These are phyloP conservation scores for Ophiosphaerella korrae DNA, from an alignment of 2,329 filamentous ascomycete genomes.

Conservation along the genomic window DNA sequence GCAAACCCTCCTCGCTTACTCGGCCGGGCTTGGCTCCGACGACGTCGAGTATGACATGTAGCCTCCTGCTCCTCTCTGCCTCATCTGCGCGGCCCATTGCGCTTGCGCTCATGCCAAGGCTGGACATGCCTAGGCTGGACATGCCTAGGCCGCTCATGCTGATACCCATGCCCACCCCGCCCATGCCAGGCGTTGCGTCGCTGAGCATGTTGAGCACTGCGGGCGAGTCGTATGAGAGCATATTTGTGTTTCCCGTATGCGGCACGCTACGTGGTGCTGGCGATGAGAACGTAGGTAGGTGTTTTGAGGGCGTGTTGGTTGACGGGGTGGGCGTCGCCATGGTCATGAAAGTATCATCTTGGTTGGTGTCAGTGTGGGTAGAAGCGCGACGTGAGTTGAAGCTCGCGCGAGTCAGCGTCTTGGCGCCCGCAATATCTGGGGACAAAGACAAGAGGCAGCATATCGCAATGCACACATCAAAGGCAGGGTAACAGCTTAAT, in stretches of 20 bases:
- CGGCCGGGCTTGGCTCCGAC: conserved; percentile 71
- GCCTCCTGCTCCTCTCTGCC: conserved; percentile 58
- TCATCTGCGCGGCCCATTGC: conserved; percentile 55
- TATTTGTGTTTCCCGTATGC: conserved; percentile 41
- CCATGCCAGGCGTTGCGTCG: conserved; percentile 46
- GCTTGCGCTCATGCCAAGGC: conserved; percentile 44
- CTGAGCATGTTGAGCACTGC: conserved; percentile 51
- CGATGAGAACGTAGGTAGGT: conserved; percentile 46
- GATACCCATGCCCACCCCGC: conserved; percentile 43
- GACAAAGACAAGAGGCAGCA: conserved; percentile 8
- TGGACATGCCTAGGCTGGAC: conserved; percentile 49
- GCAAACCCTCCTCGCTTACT: conserved; percentile 76
- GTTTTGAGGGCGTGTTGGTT: conserved; percentile 44
- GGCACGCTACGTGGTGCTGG: conserved; percentile 52
- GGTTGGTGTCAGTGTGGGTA: conserved; percentile 3
- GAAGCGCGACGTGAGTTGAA: not conserved
- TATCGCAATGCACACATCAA: not conserved
- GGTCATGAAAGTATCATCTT: not conserved
- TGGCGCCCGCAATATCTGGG: not conserved
- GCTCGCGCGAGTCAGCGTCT: not conserved
- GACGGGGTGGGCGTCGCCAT: conserved; percentile 48
- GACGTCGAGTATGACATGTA: conserved; percentile 66
- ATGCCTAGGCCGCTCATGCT: conserved; percentile 50
- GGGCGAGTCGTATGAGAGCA: conserved; percentile 50
- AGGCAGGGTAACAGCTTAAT: conserved; percentile 12